Evolutionary conservation across 441 rosid genomes (phyloP), one percentile per base, ranked within the genome.

Genomic region (Raphanus hybrid): DNA sequence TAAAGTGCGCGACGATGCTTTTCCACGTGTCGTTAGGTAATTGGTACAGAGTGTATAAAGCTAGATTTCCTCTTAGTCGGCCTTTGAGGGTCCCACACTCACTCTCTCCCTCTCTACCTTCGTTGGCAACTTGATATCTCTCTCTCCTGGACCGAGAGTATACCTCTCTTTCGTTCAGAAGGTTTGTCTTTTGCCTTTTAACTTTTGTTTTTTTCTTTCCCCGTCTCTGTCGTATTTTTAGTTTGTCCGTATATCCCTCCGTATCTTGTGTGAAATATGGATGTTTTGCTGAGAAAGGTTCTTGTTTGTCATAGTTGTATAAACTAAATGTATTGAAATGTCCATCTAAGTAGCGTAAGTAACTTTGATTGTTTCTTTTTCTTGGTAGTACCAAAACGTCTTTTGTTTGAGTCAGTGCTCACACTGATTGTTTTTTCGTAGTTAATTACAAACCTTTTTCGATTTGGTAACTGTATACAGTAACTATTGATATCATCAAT

Each of bases 1-100:
- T 43, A n/a, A 57, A 70, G 82, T 74, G 72, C 69, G 75, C 32
- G 60, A 65, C 23, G 71, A 43, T 64, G 76, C 70, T 75, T 80
- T 75, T 70, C 76, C 82, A 80, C 76, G 70, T 75, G 82, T 64
- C 79, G 0, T 0, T 37, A 0, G 2, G 0, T 52, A 0, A 75
- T 75, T 64, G 73, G 70, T 66, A 2, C 0, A 1, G 29, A 37
- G 3, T 58, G 23, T 57, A 1, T 37, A 73, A 75, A 75, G 73
- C 5, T 60, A 66, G 82, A 80, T 80, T 80, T 75, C 60, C 73
- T 64, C 69, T 34, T 69, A 20, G 65, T 64, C 27, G 61, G 52
- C 12, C 7, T 20, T 2, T 73, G 78, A 68, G 72, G 26, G 79
- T 75, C 48, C 16, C 5, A 34, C 67, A 4, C 48, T 41, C 48